Base-by-base conservation (phyloP, 352 stramenopile genomes). In the Globisporangium yorkense region DNA sequence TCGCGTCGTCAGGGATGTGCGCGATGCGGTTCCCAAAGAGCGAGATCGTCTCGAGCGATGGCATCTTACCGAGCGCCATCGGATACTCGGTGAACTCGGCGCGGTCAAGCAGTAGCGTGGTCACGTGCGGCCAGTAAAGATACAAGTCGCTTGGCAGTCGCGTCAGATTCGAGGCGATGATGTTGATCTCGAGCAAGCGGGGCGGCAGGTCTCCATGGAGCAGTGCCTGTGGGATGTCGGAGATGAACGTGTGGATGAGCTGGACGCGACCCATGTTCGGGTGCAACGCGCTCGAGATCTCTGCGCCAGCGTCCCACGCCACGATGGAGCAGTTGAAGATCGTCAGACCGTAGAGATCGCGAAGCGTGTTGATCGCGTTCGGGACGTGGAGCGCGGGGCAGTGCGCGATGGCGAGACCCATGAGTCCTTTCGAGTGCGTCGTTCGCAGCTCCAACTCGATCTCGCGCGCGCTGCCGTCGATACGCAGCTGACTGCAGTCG, bases 311-410 rank as follows among this genome's bases (percentile, higher is more conserved):
- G 7, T 58, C 27, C 64, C 64, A 70, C 0, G 40, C 31, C 10
- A 10, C 39, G 12, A 70, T 52, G 9, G 59, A 49, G 10, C 53
- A 62, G 56, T 71, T 67, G 60, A 64, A 67, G 33, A 70, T 43
- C n/a, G 56, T 51, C 21, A 67, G 18, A 1, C 47, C 47, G 43
- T 62, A 64, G 2, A 71, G 49, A 15, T 61, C 37, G 15, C 9
- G 18, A 24, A 67, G 59, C 16, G 13, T 18, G 24, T 37, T 51
- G 51, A 67, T 62, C 12, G 45, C 46, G 0, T 8, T 7, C 3
- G 59, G 59, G 1, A 70, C 46, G 29, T 70, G 31, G 3, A 70
- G 45, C 9, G 21, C 2, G 1, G 54, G 59, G 29, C 59, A 70
- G 53, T 66, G 59, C 5, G 51, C 61, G 21, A 70, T 18, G 13